Base-by-base conservation (phyloP, 345 rosid genomes). In the Heritiera fomes region DNA sequence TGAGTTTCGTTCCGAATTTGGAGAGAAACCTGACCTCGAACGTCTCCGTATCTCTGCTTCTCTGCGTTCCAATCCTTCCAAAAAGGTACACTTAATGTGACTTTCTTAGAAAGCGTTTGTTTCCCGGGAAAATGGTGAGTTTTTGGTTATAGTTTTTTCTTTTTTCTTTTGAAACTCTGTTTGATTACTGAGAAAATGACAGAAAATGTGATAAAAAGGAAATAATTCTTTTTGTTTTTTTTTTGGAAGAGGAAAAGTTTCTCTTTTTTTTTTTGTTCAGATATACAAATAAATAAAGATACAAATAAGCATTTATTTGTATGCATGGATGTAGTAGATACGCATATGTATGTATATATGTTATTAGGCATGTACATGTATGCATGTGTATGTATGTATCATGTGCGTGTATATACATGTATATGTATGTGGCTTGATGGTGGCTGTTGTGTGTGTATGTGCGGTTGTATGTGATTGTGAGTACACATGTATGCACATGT, bases 1-100 rank as follows among this genome's bases (percentile, higher is more conserved):
- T 17, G 81, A 82, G 79, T 87, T 85, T 75, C 80, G 80, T 46
- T 28, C 71, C 2, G 43, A 49, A 18, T 83, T 81, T 55, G 84
- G 86, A 6, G 58, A 80, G 50, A 63, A 76, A 2, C 85, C 82
- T 8, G 77, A 81, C 45, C 49, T 78, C 5, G 71, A 81, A 30
- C 64, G 76, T 11, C 86, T 85, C 28, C 84, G 81, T n/a, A 14
- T 87, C 62, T 69, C 60, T 41, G 65, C 56, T 41, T 64, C 85
- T 76, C 76, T 79, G 50, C 78, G 56, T 47, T 80, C 85, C 38
- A 75, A 77, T 23, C 83, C 83, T 46, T 30, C 41, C 61, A 80
- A 77, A 72, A 87, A 81, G 82, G 87, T 84, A 4, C 6, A 0
- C 11, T 52, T 60, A 41, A 32, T 72, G 11, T 17, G 60, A 53